phyloP scores from a whole-genome alignment of 2,329 filamentous ascomycete species.

The Aspergillus melleus region DNA sequence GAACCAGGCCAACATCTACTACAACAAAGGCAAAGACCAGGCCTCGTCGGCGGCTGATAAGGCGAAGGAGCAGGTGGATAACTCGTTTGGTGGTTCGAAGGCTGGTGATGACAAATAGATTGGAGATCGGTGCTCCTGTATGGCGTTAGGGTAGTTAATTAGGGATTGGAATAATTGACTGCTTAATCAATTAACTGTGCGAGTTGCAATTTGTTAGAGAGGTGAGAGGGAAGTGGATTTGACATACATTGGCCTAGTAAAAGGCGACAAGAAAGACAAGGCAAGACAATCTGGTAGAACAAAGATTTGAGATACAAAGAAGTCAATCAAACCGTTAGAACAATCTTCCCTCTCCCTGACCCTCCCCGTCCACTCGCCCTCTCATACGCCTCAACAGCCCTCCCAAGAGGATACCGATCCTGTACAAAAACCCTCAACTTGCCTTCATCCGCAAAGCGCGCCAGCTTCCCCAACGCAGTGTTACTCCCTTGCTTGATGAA shows the following conservation, averaged over 20 bases:
- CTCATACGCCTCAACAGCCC: conserved; percentile 23
- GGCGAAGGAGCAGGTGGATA: conserved; percentile 2
- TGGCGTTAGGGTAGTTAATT: not conserved
- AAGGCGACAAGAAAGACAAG: too few species aligned
- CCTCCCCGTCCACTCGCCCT: conserved; percentile 15
- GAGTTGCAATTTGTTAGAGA: not conserved
- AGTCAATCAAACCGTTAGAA: conserved; percentile 19
- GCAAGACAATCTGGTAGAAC: too few species aligned
- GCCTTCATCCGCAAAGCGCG: conserved; percentile 15
- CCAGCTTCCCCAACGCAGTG: conserved; percentile 14
- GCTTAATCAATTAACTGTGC: not conserved
- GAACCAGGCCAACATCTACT: conserved; percentile 1
- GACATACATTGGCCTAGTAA: too few species aligned
- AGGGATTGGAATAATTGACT: not conserved
- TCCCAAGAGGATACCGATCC: conserved; percentile 15
- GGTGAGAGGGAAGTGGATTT: too few species aligned
- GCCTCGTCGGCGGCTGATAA: conserved; percentile 1
- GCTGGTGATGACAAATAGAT: not conserved
- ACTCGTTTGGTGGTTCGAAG: not conserved
- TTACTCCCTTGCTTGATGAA: conserved; percentile 1
- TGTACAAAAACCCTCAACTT: conserved; percentile 22
- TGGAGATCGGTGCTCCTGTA: not conserved
- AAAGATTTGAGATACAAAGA: too few species aligned
- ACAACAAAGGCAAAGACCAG: conserved; percentile 10
- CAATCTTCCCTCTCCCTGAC: conserved; percentile 23